Evolutionary conservation across 306 rosid genomes (phyloP), one percentile per base, ranked within the genome.

Genomic region (Vicia faba): DNA sequence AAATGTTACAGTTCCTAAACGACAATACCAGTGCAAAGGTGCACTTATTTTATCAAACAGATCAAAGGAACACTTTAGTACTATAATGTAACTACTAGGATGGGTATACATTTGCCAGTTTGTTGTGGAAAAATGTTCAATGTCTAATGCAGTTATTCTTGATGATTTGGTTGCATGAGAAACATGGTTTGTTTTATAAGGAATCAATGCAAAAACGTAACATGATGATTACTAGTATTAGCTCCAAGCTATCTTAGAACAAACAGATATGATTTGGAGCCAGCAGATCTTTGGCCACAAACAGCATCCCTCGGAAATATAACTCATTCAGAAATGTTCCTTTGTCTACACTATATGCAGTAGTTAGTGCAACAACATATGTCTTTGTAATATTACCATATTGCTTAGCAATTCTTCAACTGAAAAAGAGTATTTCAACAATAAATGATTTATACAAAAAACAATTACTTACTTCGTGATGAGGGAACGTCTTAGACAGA

Each of bases 401-500:
- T 61, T 11, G 40, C 64, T 13, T 18, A 63, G 64, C 28, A 62
- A 57, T 64, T 70, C 2, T 70, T 70, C 73, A 60, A 71, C 55
- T 38, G 65, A 75, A 58, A 46, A 61, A 36, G 5, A 50, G 20
- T 54, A 54, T 58, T 43, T 31, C 57, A 66, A 63, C 59, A 23
- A 43, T 43, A 31, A 55, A 38, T 63, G 66, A 23, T 50, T 19
- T 19, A 50, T 13, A 19, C 2, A 10, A 50, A 19, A 51, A 50
- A 50, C 36, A 33, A 20, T 68, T 72, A 71, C 92, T 87, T 82
- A 93, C 99, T 76, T 93, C 71, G 61, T 82, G 60, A 61, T 76
- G 29, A 51, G 99, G 95, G 63, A 93, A 93, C 62, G 95, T 78
- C 78, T 76, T 67, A 3, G 92, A 83, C 38, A 93, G 81, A 61